A percentile compares a stretch with the other conserved stretches of the same genome.
phyloP scores from a whole-genome alignment of 805 yeast genomes.

The Saccharomycopsis javanensis region DNA sequence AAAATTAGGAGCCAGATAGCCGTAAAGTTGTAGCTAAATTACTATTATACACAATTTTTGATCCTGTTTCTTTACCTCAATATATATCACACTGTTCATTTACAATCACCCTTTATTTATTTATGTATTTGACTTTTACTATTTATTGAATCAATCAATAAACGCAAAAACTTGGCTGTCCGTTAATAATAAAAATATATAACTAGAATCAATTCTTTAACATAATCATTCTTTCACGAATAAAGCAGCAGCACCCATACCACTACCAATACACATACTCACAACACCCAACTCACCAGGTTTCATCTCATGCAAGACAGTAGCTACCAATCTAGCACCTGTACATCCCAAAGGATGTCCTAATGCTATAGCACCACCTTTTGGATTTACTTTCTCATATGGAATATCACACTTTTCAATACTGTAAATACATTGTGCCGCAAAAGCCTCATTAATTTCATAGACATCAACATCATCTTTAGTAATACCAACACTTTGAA shows the following conservation, averaged over 20 bases:
- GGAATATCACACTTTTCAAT: constrained; percentile 60
- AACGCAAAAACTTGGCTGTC: too few species aligned
- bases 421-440: constrained; percentile 84
- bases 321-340: constrained; percentile 89
- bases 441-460: constrained; percentile 95
- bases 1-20: too few species aligned
- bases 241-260: constrained; percentile 96
- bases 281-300: constrained; percentile 81
- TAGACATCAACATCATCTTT: constrained; percentile 61
- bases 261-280: constrained; percentile 96
- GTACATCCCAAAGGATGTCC: constrained; percentile 93
- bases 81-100: too few species aligned
- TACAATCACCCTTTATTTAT: too few species aligned
- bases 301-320: constrained; percentile 70
- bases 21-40: too few species aligned
- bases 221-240: constrained; percentile 58
- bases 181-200: too few species aligned
- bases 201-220: neutral
- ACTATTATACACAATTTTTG: too few species aligned
- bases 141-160: too few species aligned
- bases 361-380: constrained; percentile 94
- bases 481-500: constrained; percentile 49
- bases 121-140: too few species aligned
- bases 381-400: constrained; percentile 64
- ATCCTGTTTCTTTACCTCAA: too few species aligned